phyloP scores from a whole-genome alignment of 2,329 filamentous ascomycete species.

The Colletotrichum lini region DNA sequence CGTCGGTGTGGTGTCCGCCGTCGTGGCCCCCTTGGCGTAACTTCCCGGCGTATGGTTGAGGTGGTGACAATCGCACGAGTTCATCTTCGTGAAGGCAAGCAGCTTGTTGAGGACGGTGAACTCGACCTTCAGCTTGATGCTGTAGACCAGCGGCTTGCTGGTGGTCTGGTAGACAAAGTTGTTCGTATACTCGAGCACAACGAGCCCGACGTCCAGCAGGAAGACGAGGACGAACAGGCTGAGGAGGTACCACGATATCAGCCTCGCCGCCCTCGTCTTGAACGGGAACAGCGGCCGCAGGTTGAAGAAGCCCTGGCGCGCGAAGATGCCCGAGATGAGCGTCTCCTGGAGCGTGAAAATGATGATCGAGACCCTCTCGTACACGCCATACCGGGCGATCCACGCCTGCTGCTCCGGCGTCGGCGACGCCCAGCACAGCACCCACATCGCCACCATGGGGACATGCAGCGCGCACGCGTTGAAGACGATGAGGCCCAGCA shows the following conservation, averaged over 20 bases:
- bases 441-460: conserved; percentile 66
- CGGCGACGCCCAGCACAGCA: conserved; percentile 52
- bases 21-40: conserved; percentile 5
- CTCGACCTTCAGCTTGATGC: conserved; percentile 56
- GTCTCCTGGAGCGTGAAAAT: conserved; percentile 70
- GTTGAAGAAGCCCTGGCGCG: conserved; percentile 61
- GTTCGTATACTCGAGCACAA: conserved; percentile 56
- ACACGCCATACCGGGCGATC: conserved; percentile 55
- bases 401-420: conserved; percentile 41
- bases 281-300: conserved; percentile 46
- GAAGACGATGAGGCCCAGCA: conserved; percentile 67
- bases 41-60: conserved; percentile 1
- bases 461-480: conserved; percentile 63
- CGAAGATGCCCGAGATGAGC: conserved; percentile 67
- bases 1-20: conserved; percentile 23
- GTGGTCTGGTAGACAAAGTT: conserved; percentile 48
- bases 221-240: conserved; percentile 57
- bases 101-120: conserved; percentile 61
- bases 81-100: conserved; percentile 35
- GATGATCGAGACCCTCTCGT: conserved; percentile 70
- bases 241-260: conserved; percentile 56
- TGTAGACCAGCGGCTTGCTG: conserved; percentile 42
- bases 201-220: conserved; percentile 55
- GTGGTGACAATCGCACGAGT: conserved; percentile 32
- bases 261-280: conserved; percentile 54